These are phyloP conservation scores for Alloteropsis semialata DNA, from an alignment of 176 grass and related monocot genomes.

Conservation along the genomic window DNA sequence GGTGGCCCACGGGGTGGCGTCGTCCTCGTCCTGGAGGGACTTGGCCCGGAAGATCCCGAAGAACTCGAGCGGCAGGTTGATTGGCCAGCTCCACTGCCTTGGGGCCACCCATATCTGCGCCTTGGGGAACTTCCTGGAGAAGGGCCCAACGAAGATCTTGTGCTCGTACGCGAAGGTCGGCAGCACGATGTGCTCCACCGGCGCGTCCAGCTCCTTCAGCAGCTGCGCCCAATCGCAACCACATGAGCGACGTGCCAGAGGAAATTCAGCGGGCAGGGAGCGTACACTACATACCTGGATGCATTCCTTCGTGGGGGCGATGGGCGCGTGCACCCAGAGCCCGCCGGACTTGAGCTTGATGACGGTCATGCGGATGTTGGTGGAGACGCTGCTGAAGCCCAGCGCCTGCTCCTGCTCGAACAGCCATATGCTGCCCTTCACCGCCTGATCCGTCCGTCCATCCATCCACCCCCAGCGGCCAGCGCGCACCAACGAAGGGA, in stretches of 20 bases:
- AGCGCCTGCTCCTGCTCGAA: conserved; percentile 99
- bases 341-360: conserved; percentile 88
- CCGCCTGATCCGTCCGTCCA: conserved; percentile 32
- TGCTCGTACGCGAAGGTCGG: conserved; percentile 99
- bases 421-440: conserved; percentile 80
- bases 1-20: conserved; percentile 65
- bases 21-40: conserved; percentile 72
- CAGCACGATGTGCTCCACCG: conserved; percentile 90
- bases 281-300: conserved; percentile 44
- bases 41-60: conserved; percentile 89
- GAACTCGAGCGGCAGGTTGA: conserved; percentile 95
- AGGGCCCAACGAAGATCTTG: conserved; percentile 94
- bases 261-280: neutral
- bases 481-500: neutral
- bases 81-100: conserved; percentile 95
- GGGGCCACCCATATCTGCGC: conserved; percentile 93
- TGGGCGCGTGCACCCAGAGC: conserved; percentile 94
- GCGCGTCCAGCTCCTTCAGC: conserved; percentile 87
- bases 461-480: neutral
- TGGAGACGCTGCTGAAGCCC: conserved; percentile 98
- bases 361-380: conserved; percentile 94
- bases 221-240: conserved; percentile 36
- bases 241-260: neutral
- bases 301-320: conserved; percentile 98
- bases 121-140: conserved; percentile 88